phyloP scores from a whole-genome alignment of 1,284 basidiomycete genomes.

The Ceratobasidium sp. region DNA sequence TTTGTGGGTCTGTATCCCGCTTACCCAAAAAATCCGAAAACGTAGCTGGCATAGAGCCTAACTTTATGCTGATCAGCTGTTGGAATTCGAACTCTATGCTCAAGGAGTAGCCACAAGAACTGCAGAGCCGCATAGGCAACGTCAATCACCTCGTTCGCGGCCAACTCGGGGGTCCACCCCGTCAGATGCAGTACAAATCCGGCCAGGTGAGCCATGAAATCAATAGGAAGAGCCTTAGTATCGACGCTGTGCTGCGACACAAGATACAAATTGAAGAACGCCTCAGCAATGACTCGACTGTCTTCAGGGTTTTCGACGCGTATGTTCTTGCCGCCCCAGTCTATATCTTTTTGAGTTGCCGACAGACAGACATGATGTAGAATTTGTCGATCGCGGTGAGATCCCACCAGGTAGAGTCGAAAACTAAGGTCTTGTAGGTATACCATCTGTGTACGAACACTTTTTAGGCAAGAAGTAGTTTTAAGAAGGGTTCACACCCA shows the following conservation, averaged over 20 bases:
- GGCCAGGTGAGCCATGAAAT: background rate
- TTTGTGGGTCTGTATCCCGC: background rate
- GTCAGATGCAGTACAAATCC: background rate
- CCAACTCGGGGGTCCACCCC: background rate
- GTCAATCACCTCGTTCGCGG: background rate
- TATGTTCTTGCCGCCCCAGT: background rate
- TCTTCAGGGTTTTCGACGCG: background rate
- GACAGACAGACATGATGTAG: background rate
- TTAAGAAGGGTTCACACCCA: too few relatives aligned
- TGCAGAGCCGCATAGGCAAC: background rate
- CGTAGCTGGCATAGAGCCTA: background rate
- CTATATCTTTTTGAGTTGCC: background rate
- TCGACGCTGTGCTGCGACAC: background rate
- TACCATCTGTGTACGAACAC: too few relatives aligned
- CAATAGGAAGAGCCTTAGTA: background rate
- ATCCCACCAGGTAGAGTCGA: slow-evolving; percentile 1
- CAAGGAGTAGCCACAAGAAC: background rate
- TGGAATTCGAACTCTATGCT: background rate
- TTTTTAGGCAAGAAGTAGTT: too few relatives aligned
- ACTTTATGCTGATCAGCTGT: background rate
- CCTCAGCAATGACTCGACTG: background rate
- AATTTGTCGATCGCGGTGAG: background rate
- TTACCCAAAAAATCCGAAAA: background rate
- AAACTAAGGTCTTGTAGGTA: background rate
- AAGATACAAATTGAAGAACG: too few relatives aligned